Evolutionary conservation across 495 filamentous ascomycete species (phyloP).

Genomic region (Cenococcum geophilum): DNA sequence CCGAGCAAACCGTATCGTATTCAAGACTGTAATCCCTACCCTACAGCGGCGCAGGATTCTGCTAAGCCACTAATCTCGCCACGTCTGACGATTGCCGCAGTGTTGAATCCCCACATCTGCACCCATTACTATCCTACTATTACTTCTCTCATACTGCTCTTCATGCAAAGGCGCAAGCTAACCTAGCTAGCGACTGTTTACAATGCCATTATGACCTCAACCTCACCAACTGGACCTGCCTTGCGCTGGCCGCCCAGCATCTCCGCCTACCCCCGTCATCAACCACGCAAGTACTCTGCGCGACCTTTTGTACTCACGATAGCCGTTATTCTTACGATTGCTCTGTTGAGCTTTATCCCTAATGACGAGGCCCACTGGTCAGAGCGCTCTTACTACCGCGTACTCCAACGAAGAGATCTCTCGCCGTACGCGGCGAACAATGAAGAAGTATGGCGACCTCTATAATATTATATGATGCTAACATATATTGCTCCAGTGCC

Average conservation of each 20-base stretch:
- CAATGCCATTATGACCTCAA: slow-evolving; percentile 12
- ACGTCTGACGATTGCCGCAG: no score
- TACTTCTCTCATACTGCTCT: not conserved
- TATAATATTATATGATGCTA: not conserved
- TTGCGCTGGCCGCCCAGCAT: not conserved
- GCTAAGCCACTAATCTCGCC: no score
- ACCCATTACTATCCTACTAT: slow-evolving; percentile 14
- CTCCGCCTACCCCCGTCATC: not conserved
- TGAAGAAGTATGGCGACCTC: slow-evolving; percentile 20
- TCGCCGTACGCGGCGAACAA: slow-evolving; percentile 7
- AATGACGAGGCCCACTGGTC: not conserved
- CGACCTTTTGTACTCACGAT: slow-evolving; percentile 38
- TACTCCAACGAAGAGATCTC: slow-evolving; percentile 6
- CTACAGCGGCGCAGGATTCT: no score
- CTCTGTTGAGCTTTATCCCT: slow-evolving; percentile 17
- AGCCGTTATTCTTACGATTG: slow-evolving; percentile 24
- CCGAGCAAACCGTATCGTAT: no score
- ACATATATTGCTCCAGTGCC: slow-evolving; percentile 53
- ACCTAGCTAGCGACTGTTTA: not conserved
- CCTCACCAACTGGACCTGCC: not conserved
- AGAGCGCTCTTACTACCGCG: not conserved
- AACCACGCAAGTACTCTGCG: slow-evolving; percentile 30
- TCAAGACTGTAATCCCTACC: no score
- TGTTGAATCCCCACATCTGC: not conserved
- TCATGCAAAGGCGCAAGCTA: not conserved